A percentile compares a stretch with the other conserved stretches of the same genome.
phyloP scores from a whole-genome alignment of 768 basidiomycete species.

The Kwoniella dejecticola region DNA sequence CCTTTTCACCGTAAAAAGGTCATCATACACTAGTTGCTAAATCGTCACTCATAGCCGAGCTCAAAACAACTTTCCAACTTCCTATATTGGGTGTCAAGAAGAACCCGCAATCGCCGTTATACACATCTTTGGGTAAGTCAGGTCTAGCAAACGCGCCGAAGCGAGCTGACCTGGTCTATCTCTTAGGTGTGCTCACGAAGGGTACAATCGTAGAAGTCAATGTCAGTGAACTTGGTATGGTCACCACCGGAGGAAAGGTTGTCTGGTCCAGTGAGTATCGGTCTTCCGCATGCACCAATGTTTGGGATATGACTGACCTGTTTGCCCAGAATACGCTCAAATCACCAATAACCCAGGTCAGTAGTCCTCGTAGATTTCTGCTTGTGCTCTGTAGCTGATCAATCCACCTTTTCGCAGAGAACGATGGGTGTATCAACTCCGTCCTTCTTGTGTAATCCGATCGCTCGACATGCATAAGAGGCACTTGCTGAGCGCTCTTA shows the following conservation, averaged over 20 bases:
- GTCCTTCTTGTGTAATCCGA: constrained; percentile 62
- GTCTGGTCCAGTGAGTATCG: constrained; percentile 58
- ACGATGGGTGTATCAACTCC: constrained; percentile 94
- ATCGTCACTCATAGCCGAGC: constrained; percentile 67
- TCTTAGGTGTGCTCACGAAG: constrained; percentile 89
- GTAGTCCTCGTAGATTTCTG: background rate
- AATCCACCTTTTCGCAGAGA: constrained; percentile 60
- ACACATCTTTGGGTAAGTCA: constrained; percentile 62
- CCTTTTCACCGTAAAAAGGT: background rate
- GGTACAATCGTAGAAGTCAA: constrained; percentile 98
- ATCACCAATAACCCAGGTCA: constrained; percentile 46
- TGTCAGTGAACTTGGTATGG: constrained; percentile 96
- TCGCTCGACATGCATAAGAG: background rate
- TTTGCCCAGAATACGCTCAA: constrained; percentile 63
- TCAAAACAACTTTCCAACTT: constrained; percentile 98
- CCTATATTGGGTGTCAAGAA: constrained; percentile 98
- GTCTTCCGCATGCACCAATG: constrained; percentile 1
- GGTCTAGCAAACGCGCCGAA: constrained; percentile 57
- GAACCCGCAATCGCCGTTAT: constrained; percentile 88
- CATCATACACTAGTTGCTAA: constrained; percentile 1
- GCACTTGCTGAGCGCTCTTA: background rate
- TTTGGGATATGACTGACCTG: constrained; percentile 17
- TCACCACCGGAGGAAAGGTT: constrained; percentile 89
- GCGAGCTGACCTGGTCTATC: constrained; percentile 69
- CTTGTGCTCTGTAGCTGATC: background rate